Evolutionary conservation across 106 monocot species (phyloP), one percentile per base, ranked within the genome.

Genomic region (Dactylorhiza incarnata): DNA sequence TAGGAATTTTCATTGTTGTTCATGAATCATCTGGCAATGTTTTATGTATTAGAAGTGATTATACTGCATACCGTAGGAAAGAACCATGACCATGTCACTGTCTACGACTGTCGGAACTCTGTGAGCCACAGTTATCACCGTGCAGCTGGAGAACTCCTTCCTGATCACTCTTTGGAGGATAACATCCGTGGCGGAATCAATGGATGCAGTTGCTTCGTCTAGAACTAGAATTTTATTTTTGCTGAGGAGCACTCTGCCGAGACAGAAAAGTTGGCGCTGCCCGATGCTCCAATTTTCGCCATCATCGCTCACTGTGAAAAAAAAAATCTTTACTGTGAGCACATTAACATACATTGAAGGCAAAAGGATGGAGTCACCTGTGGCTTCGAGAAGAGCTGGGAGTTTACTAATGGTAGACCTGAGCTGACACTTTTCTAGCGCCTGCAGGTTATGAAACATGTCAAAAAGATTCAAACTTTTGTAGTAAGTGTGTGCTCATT

Each of bases 191-290:
- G 89, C 89, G 16, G 89, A 81, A 59, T 92, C 92, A 66, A 92
- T 83, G 5, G 92, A 92, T 24, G 92, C 92, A 2, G 92, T 92
- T 50, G 92, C 92, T 77, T 92, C 92, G 65, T 92, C 89, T 22
- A 89, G 50, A 61, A 92, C 87, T 14, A 92, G 75, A 66, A 92
- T 87, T 73, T 73, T 92, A 77, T 85, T 92, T 74, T 56, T 89
- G 3, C 73, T 46, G 0, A 92, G 79, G 37, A 89, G 79, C 17
- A 85, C 89, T 9, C 87, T 78, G 5, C 89, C 92, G 19, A 92
- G 83, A 43, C 92, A 92, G 73, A 92, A 85, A 48, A 92, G 85
- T 24, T 92, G 92, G 12, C 89, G 81, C 75, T 92, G 89, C 9
- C 92, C 92, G 8, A 62, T 82, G 5, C 89, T 92, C 86, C 84